These are phyloP conservation scores for Cladorrhinum sp. DNA, from an alignment of 2,329 filamentous ascomycete species.

Conservation along the genomic window DNA sequence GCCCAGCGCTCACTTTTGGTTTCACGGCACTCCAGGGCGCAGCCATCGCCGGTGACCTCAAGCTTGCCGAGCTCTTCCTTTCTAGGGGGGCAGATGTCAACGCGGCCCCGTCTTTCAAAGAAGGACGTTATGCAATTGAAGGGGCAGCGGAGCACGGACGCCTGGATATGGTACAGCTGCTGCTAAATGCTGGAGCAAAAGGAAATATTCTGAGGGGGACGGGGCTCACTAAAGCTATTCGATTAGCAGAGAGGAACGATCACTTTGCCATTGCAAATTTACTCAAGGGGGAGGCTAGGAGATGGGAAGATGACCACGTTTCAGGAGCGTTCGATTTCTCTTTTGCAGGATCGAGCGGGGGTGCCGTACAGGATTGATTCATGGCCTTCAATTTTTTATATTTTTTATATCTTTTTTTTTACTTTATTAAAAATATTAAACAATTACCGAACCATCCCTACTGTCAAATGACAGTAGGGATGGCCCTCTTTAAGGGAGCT, in stretches of 20 bases:
- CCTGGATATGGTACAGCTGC: conserved; percentile 7
- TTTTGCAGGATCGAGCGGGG: too few relatives aligned
- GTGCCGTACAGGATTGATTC: too few relatives aligned
- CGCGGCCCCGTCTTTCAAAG: conserved; percentile 1
- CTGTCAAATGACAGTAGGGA: too few relatives aligned
- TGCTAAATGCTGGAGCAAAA: conserved; percentile 13
- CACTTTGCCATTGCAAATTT: conserved; percentile 12
- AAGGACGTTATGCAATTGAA: conserved; percentile 11
- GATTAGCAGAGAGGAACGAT: conserved; percentile 1
- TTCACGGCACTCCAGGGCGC: conserved; percentile 11
- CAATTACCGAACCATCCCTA: too few relatives aligned
- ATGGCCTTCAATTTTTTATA: too few relatives aligned
- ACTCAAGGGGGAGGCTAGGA: not conserved
- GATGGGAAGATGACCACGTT: not conserved
- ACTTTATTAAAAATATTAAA: too few relatives aligned
- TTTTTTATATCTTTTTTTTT: too few relatives aligned
- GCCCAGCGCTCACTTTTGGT: not conserved
- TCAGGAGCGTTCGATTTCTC: too few relatives aligned
- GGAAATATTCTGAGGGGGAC: conserved; percentile 3
- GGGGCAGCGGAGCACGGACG: conserved; percentile 12
- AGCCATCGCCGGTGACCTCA: not conserved
- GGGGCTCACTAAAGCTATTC: conserved; percentile 7
- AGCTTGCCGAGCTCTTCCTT: not conserved
- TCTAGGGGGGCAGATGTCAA: conserved; percentile 6
- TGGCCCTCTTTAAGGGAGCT: too few relatives aligned